phyloP scores from a whole-genome alignment of 768 basidiomycete species.

The Leccinum uliginosum region DNA sequence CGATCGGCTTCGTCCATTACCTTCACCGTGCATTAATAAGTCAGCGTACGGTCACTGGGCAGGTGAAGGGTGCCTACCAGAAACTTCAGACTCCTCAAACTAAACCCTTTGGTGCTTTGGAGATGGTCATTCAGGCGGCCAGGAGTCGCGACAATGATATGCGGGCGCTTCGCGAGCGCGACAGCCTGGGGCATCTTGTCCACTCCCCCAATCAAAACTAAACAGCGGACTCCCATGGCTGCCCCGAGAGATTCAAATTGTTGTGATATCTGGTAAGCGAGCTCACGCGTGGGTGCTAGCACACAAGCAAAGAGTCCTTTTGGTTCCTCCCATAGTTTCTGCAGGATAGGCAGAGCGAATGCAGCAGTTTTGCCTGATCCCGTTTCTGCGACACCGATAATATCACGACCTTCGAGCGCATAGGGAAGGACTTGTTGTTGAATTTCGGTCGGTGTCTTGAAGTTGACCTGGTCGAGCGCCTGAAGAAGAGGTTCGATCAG shows the following conservation, averaged over 20 bases:
- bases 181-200: conserved; percentile 89
- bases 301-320: conserved; percentile 91
- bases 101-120: conserved; percentile 97
- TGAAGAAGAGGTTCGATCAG: conserved; percentile 86
- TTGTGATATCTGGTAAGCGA: conserved; percentile 97
- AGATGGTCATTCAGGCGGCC: conserved; percentile 91
- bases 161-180: conserved; percentile 89
- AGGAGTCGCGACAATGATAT: conserved; percentile 93
- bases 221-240: conserved; percentile 87
- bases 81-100: conserved; percentile 78
- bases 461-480: conserved; percentile 77
- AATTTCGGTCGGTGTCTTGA: conserved; percentile 86
- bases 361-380: conserved; percentile 98
- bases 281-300: conserved; percentile 94
- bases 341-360: conserved; percentile 92
- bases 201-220: conserved; percentile 93
- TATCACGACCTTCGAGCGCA: conserved; percentile 88
- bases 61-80: conserved; percentile 49
- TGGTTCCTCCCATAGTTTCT: conserved; percentile 95
- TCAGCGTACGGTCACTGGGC: background rate
- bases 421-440: conserved; percentile 81
- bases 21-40: conserved; percentile 37
- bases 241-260: conserved; percentile 91
- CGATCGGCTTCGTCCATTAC: conserved; percentile 98
- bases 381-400: conserved; percentile 97